Base-by-base conservation (phyloP, 192 early-diverging fungal genomes). In the Podila clonocystis region DNA sequence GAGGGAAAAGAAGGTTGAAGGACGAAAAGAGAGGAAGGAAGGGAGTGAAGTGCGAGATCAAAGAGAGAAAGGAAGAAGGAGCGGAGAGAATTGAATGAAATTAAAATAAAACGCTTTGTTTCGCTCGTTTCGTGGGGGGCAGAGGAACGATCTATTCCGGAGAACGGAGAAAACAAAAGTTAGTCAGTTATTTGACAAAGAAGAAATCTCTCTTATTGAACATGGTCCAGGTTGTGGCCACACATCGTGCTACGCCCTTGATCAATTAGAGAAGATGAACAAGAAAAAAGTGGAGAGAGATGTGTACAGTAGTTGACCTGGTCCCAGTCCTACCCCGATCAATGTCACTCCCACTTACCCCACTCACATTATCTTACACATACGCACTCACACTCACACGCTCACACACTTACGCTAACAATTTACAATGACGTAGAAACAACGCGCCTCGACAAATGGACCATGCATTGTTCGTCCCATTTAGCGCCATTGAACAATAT, bases 51-150 rank as follows among this genome's bases (percentile, higher is more conserved):
- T 17, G n/a, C n/a, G 9, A 52, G 11, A 52, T 9, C 38, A 38
- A 49, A 52, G 5, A 13, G 41, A 58, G 45, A 45, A 70, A 58
- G 75, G 74, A 75, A 52, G 68, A 52, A 71, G 6, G 52, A 24
- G 52, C 20, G 52, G 52, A 55, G 52, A 24, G 24, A 12, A 70
- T 52, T 67, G 67, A 68, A 76, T 49, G 9, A 67, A 65, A 31
- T 48, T 20, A 31, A 13, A 62, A 61, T n/a, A 62, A 26, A 50
- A 48, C 15, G 41, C 41, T 55, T 24, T 24, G 52, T 26, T 24
- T 55, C 22, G 24, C 26, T 52, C 50, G 22, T 52, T 52, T 24
- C 50, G 20, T 9, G 52, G 52, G 6, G 52, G 24, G 28, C 4
- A 24, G 12, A 49, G 58, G 60, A 17, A 38, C 24, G 50, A 57